Base-by-base conservation (phyloP, 208 protist genomes). In the Strigomonas culicis region DNA sequence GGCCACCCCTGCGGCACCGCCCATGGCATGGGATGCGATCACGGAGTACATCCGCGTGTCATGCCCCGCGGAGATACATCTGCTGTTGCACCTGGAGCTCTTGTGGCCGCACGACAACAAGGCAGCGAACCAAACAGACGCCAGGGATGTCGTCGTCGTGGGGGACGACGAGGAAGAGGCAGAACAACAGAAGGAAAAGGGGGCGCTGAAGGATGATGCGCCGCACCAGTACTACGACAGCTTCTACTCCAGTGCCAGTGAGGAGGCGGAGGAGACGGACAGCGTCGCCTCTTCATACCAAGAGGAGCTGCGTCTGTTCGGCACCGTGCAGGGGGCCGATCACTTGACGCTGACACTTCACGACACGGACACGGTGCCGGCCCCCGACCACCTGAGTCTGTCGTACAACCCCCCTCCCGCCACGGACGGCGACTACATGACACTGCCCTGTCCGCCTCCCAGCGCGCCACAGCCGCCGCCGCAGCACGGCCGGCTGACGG, bases 241-340 rank as follows among this genome's bases (percentile, higher is more conserved):
- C 10, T 39, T 39, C 34, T 39, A 39, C 34, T 39, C 34, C 10
- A 39, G 34, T 10, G 34, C 34, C 34, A 39, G 34, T 39, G 34
- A 39, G 4, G 55, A 60, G 30, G 55, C 55, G 24, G 55, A 60
- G 31, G 55, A 60, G 30, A 19, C 39, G 55, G 55, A 60, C 19
- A 60, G 55, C 22, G 31, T 44, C 30, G 55, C 55, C 28, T 60
- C 55, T 21, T 60, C 55, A 4, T 60, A 39, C 34, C 34, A 39
- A 39, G 34, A 39, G 34, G 34, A 39, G 34, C 34, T 39, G 7
- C 34, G 10, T 4, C 34, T 39, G 4, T 39, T 39, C 10, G 25
- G 44, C 39, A 19, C 31, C 2, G 28, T 60, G 10, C 21, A 25
- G 17, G 55, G 44, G 30, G 24, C 55, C 19, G 55, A 34, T 46